Evolutionary conservation across 2,329 filamentous ascomycete species (phyloP), one percentile per base, ranked within the genome.

Genomic region (Neofusicoccum parvum): DNA sequence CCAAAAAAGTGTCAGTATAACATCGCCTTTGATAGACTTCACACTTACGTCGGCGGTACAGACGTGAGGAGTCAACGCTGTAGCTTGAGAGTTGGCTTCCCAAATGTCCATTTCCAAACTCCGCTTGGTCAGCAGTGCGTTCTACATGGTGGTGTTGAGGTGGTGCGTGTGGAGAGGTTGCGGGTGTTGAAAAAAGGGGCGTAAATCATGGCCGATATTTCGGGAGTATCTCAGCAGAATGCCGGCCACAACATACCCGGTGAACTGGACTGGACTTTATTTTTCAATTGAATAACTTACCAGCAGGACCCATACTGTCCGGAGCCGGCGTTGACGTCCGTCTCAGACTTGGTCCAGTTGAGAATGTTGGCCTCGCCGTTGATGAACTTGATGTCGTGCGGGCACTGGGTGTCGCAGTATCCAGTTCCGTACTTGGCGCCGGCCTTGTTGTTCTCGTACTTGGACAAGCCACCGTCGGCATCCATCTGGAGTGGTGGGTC

Each of bases 71-170:
- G 89, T 91, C 73, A 83, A 83, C 62, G 88, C 89, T 15, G 83
- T 85, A 20, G 87, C 85, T 72, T 88, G 84, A 69, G 80, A 83
- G 82, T 91, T 90, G 70, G 88, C 88, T 79, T 91, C 88, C 87
- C 88, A 90, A 76, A 88, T 82, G 70, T 90, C 88, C 84, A 91
- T 88, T 77, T 90, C 88, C 49, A 84, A 79, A 76, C 88, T 39
- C 1, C 3, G 11, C 2, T 53, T 17, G 27, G 34, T 36, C 2
- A 15, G 43, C 23, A 53, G 14, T 17, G 11, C 11, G 7, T 17
- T 36, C 7, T 32, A 37, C 32, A 17, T 14, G 7, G n/a, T 37
- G n/a, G 15, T 32, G 27, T 17, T 39, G 10, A 5, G 15, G 2
- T 2, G 14, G 4, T 37, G 34, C 32, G 14, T 23, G 50, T n/a